Conservation (phyloP, 495 filamentous ascomycete species). For the Glarea lozoyensis region DNA sequence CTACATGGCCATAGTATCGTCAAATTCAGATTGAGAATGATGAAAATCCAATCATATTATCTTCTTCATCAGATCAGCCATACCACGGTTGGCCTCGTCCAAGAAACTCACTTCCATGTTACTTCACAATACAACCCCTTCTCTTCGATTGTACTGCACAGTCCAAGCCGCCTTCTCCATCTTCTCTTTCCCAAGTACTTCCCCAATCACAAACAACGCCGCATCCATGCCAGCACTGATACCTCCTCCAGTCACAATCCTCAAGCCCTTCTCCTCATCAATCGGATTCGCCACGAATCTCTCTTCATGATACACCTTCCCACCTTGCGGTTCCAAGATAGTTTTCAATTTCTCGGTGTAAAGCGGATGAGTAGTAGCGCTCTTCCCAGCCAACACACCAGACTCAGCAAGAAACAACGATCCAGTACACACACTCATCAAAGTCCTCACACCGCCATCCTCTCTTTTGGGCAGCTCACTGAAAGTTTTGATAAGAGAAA, state of each 20-base stretch:
- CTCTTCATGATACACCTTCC: constrained; percentile 52
- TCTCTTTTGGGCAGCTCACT: constrained; percentile 51
- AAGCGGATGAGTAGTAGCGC: constrained; percentile 59
- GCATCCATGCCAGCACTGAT: constrained; percentile 71
- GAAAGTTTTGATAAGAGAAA: constrained; percentile 53
- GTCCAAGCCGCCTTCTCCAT: too few relatives aligned
- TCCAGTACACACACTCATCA: constrained; percentile 69
- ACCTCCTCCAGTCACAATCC: constrained; percentile 68
- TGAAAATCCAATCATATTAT: too few relatives aligned
- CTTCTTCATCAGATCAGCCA: too few relatives aligned
- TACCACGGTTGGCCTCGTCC: too few relatives aligned
- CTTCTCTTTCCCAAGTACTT: constrained; percentile 7
- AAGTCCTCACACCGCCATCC: constrained; percentile 52
- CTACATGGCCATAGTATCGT: too few relatives aligned
- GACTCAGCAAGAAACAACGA: constrained; percentile 60
- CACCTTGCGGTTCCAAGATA: constrained; percentile 37
- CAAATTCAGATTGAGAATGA: too few relatives aligned
- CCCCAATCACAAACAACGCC: constrained; percentile 56
- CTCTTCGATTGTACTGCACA: too few relatives aligned
- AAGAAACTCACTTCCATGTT: too few relatives aligned
- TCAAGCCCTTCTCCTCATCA: constrained; percentile 51
- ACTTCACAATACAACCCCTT: too few relatives aligned
- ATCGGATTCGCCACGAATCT: constrained; percentile 72
- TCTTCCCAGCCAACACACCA: constrained; percentile 60
- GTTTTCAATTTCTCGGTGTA: constrained; percentile 48